Conservation (phyloP, 2,329 filamentous ascomycete species). For the Colletotrichum scovillei region DNA sequence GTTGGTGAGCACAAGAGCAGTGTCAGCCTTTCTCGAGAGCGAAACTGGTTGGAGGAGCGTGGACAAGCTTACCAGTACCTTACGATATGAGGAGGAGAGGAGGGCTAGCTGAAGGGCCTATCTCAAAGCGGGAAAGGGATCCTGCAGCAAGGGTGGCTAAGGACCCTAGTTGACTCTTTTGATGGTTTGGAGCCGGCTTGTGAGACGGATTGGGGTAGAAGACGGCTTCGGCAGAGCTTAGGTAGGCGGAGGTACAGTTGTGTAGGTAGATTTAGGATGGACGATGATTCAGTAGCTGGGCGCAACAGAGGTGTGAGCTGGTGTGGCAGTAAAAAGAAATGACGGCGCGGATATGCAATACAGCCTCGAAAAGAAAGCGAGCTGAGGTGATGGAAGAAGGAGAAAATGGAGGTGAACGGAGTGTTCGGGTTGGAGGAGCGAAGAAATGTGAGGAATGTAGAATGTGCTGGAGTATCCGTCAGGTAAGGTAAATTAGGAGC, state of each 20-base stretch:
- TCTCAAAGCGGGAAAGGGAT: constrained; percentile 21
- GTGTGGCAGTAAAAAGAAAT: constrained; percentile 6
- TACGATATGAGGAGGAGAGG: neutral
- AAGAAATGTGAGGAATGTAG: constrained; percentile 2
- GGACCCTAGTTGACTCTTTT: constrained; percentile 14
- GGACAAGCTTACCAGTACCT: neutral
- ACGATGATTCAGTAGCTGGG: neutral
- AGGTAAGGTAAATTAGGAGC: neutral
- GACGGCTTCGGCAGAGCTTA: constrained; percentile 6
- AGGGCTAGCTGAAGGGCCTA: constrained; percentile 13
- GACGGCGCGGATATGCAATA: neutral
- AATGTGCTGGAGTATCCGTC: neutral
- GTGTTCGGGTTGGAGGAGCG: constrained; percentile 1
- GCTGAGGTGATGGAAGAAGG: neutral
- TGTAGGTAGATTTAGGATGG: too few species aligned
- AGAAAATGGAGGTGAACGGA: neutral
- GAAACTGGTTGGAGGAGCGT: constrained; percentile 7
- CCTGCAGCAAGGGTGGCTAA: constrained; percentile 26
- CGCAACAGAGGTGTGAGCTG: constrained; percentile 5
- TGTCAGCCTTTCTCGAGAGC: constrained; percentile 24
- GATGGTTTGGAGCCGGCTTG: neutral
- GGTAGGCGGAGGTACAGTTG: neutral
- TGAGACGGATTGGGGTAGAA: constrained; percentile 22
- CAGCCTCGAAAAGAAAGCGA: neutral
- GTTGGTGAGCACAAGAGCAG: constrained; percentile 6